These are phyloP conservation scores for Pisolithus marmoratus DNA, from an alignment of 768 basidiomycete species.

Conservation along the genomic window DNA sequence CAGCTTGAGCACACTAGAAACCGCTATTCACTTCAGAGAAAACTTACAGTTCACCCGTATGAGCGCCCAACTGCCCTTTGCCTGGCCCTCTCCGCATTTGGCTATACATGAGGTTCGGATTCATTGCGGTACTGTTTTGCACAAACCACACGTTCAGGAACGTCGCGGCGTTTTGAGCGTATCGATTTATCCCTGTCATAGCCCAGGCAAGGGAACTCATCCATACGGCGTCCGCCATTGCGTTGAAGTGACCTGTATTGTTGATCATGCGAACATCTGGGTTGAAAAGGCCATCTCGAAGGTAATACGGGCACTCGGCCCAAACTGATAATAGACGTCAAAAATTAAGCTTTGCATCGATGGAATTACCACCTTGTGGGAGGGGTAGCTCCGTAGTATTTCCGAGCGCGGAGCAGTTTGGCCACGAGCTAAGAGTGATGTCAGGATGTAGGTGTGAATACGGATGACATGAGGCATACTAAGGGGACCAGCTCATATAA, in stretches of 20 bases:
- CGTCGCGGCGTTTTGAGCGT: constrained; percentile 38
- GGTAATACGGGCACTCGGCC: constrained; percentile 51
- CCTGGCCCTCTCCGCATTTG: constrained; percentile 34
- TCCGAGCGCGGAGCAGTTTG: constrained; percentile 51
- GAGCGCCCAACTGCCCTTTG: constrained; percentile 30
- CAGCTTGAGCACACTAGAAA: constrained; percentile 1
- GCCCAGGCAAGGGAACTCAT: constrained; percentile 56
- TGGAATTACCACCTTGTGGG: constrained; percentile 37
- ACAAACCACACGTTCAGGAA: constrained; percentile 58
- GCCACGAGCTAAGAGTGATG: constrained; percentile 47
- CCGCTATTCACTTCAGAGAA: not conserved
- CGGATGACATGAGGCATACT: constrained; percentile 34
- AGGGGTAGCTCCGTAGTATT: constrained; percentile 53
- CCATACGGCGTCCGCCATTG: constrained; percentile 53
- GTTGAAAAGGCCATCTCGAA: constrained; percentile 58
- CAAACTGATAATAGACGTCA: constrained; percentile 36
- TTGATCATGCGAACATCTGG: constrained; percentile 55
- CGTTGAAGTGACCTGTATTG: constrained; percentile 49
- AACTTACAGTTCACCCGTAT: constrained; percentile 51
- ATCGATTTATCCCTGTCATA: constrained; percentile 35
- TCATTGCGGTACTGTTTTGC: constrained; percentile 52
- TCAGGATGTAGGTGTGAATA: not conserved
- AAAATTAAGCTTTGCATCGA: not conserved
- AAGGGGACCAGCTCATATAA: constrained; percentile 69
- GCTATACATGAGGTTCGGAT: constrained; percentile 55